Evolutionary conservation across 345 rosid species (phyloP).

Genomic region (Raphanus sativus): DNA sequence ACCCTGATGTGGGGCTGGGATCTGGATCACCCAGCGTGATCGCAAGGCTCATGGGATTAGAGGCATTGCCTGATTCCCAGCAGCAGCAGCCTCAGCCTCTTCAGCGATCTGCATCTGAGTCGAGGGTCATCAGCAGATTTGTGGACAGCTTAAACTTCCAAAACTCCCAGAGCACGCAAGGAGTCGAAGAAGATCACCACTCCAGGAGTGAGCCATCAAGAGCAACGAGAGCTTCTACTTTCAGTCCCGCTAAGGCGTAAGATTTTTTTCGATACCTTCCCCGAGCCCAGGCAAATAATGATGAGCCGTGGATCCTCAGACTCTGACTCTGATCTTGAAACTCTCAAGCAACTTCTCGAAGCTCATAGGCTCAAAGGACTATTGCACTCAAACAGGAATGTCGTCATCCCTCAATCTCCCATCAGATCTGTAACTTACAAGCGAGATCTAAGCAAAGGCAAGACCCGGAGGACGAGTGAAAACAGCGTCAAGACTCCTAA

Average conservation of each 20-base stretch:
- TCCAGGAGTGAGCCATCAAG: neutral
- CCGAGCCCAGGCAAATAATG: constrained; percentile 60
- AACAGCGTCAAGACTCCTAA: constrained; percentile 51
- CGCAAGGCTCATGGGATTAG: constrained; percentile 94
- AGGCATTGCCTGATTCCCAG: constrained; percentile 52
- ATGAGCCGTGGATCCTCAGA: constrained; percentile 46
- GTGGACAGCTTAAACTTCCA: constrained; percentile 51
- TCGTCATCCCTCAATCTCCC: constrained; percentile 28
- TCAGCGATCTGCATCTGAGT: constrained; percentile 95
- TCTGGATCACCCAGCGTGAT: constrained; percentile 80
- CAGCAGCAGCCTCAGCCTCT: constrained; percentile 46
- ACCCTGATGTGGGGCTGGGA: constrained; percentile 5
- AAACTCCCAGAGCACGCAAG: neutral
- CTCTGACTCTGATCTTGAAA: constrained; percentile 75
- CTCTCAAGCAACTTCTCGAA: constrained; percentile 80
- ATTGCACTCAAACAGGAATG: constrained; percentile 59
- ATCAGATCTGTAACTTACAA: constrained; percentile 44
- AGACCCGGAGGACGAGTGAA: constrained; percentile 30
- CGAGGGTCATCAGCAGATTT: constrained; percentile 63
- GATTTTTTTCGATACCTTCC: constrained; percentile 76
- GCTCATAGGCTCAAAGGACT: constrained; percentile 92
- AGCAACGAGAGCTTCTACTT: constrained; percentile 37
- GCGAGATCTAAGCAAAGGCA: neutral
- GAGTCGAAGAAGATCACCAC: constrained; percentile 21
- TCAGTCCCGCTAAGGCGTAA: constrained; percentile 42